Conservation (phyloP, 2,329 filamentous ascomycete species). For the Phialemonium atrogriseum region DNA sequence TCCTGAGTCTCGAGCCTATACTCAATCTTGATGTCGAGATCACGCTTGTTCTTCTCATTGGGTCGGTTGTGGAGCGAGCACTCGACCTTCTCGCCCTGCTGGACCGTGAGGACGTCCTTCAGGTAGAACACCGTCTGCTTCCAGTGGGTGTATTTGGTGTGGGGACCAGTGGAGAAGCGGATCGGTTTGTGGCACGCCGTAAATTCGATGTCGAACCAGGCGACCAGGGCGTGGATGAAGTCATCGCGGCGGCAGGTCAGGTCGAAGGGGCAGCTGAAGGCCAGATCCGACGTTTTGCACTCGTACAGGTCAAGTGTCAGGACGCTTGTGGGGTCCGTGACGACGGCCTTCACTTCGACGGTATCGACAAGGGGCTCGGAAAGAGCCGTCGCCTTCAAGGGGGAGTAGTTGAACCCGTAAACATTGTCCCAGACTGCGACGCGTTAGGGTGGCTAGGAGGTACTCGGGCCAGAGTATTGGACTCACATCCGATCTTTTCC, state of each 20-base stretch:
- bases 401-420: constrained; percentile 94
- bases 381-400: constrained; percentile 86
- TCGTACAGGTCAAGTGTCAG: constrained; percentile 91
- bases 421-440: constrained; percentile 93
- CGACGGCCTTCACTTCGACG: constrained; percentile 93
- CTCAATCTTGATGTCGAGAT: constrained; percentile 82
- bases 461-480: background rate
- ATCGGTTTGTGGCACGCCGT: constrained; percentile 97
- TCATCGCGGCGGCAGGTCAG: constrained; percentile 77
- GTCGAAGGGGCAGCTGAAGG: constrained; percentile 72
- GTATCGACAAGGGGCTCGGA: constrained; percentile 96
- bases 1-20: constrained; percentile 78
- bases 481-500: constrained; percentile 97
- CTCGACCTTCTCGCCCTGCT: constrained; percentile 72
- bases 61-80: constrained; percentile 75
- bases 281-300: constrained; percentile 72
- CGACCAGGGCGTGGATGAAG: constrained; percentile 91
- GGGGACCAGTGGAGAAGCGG: constrained; percentile 90
- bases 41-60: constrained; percentile 88
- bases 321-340: constrained; percentile 80
- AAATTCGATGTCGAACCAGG: constrained; percentile 99
- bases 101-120: constrained; percentile 83
- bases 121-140: constrained; percentile 99
- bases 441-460: constrained; percentile 4
- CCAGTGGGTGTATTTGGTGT: constrained; percentile 99